A percentile compares a stretch with the other conserved stretches of the same genome.
These are phyloP conservation scores for Rubia yunnanensis DNA, from an alignment of 257 asterid species.

Conservation along the genomic window DNA sequence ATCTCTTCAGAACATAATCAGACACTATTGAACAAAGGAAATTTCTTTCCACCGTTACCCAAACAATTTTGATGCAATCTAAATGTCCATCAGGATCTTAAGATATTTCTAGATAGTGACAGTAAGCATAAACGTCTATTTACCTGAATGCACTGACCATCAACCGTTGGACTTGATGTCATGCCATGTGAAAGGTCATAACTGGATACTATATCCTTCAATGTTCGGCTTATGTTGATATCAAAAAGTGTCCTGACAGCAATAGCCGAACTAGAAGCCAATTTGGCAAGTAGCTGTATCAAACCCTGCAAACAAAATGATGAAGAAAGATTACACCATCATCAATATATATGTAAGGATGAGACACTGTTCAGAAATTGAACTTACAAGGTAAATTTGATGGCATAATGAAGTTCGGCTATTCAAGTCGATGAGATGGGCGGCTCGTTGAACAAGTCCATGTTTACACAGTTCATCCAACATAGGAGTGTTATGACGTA, in stretches of 20 bases:
- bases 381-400: constrained; percentile 62
- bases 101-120: background rate
- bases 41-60: background rate
- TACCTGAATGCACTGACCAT: constrained; percentile 70
- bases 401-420: constrained; percentile 62
- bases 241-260: constrained; percentile 79
- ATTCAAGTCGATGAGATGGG: constrained; percentile 62
- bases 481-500: constrained; percentile 47
- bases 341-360: background rate
- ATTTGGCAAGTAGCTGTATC: constrained; percentile 69
- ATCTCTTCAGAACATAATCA: background rate
- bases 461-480: constrained; percentile 77
- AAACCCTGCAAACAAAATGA: constrained; percentile 55
- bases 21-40: constrained; percentile 1
- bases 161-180: constrained; percentile 43
- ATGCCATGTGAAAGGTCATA: constrained; percentile 51
- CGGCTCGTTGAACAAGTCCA: constrained; percentile 62
- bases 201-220: constrained; percentile 60
- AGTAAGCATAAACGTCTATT: background rate
- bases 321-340: constrained; percentile 8
- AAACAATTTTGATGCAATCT: background rate
- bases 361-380: constrained; percentile 6
- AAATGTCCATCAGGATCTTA: background rate
- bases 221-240: constrained; percentile 55
- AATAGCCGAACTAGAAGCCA: constrained; percentile 67